A percentile compares a stretch with the other conserved stretches of the same genome.
These are phyloP conservation scores for Gymnopus androsaceus DNA, from an alignment of 1,284 basidiomycete genomes.

Conservation along the genomic window DNA sequence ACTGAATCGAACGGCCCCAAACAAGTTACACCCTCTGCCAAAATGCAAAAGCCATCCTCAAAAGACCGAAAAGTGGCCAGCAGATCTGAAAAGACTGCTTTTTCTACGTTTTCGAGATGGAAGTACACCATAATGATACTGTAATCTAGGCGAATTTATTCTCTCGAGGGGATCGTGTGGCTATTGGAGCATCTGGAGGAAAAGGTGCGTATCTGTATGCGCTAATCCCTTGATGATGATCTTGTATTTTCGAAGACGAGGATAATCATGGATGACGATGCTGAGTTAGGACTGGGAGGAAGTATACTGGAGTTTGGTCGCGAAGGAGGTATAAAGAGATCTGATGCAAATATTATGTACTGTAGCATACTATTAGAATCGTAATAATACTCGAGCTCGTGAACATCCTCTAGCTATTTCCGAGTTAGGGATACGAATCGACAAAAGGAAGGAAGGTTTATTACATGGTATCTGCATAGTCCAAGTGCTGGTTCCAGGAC, in stretches of 20 bases:
- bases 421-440: too few relatives aligned
- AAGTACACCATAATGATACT: constrained; percentile 97
- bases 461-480: too few relatives aligned
- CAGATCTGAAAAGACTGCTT: constrained; percentile 96
- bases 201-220: constrained; percentile 66
- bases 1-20: too few relatives aligned
- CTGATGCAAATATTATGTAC: too few relatives aligned
- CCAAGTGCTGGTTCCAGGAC: too few relatives aligned
- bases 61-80: constrained; percentile 95
- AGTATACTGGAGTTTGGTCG: too few relatives aligned
- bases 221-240: constrained; percentile 43
- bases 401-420: too few relatives aligned
- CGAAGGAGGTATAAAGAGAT: too few relatives aligned
- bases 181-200: constrained; percentile 96
- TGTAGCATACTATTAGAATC: too few relatives aligned
- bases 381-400: too few relatives aligned
- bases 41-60: constrained; percentile 82
- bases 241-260: constrained; percentile 62
- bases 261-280: constrained; percentile 63
- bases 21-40: constrained; percentile 75
- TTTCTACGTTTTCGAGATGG: constrained; percentile 97
- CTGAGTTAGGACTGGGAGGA: not conserved
- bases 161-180: constrained; percentile 89
- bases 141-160: constrained; percentile 85
- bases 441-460: too few relatives aligned